Percentiles rank a stretch among this genome's conserved stretches.
Conservation (phyloP, 2,329 filamentous ascomycete species). For the Penicillium freii region DNA sequence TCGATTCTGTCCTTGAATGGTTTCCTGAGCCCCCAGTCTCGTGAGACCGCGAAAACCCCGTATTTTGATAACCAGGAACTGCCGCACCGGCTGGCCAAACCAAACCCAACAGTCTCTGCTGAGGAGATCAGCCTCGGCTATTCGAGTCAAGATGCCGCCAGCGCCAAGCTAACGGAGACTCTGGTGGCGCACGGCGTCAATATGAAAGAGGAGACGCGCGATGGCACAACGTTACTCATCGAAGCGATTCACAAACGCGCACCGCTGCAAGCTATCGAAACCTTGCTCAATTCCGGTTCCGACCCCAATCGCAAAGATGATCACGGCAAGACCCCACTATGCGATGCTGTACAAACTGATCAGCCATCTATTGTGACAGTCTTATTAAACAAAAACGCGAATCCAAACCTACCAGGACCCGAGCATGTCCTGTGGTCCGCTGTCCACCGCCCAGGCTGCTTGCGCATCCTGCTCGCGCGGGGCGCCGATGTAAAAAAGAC, state of each 20-base stretch:
- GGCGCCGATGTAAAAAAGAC: slow-evolving; percentile 61
- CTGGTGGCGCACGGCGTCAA: slow-evolving; percentile 63
- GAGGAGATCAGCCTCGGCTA: slow-evolving; percentile 1
- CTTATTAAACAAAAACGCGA: slow-evolving; percentile 59
- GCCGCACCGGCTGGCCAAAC: neutral
- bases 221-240: slow-evolving; percentile 62
- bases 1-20: slow-evolving; percentile 29
- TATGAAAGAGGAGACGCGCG: slow-evolving; percentile 52
- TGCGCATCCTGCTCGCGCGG: slow-evolving; percentile 58
- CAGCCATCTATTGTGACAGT: slow-evolving; percentile 57
- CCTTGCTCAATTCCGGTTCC: slow-evolving; percentile 60
- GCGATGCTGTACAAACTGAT: slow-evolving; percentile 58
- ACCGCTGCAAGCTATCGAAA: slow-evolving; percentile 55
- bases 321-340: slow-evolving; percentile 63
- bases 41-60: slow-evolving; percentile 2
- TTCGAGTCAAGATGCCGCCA: slow-evolving; percentile 23
- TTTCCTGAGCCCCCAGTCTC: slow-evolving; percentile 15
- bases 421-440: slow-evolving; percentile 69
- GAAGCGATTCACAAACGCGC: slow-evolving; percentile 60
- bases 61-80: neutral
- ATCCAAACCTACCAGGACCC: slow-evolving; percentile 66
- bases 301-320: slow-evolving; percentile 60
- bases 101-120: neutral
- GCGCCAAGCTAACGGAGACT: slow-evolving; percentile 58
- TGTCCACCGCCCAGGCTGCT: slow-evolving; percentile 57